Evolutionary conservation across 768 basidiomycete genomes (phyloP), one percentile per base, ranked within the genome.

Genomic region (Tubosaeta sp.): DNA sequence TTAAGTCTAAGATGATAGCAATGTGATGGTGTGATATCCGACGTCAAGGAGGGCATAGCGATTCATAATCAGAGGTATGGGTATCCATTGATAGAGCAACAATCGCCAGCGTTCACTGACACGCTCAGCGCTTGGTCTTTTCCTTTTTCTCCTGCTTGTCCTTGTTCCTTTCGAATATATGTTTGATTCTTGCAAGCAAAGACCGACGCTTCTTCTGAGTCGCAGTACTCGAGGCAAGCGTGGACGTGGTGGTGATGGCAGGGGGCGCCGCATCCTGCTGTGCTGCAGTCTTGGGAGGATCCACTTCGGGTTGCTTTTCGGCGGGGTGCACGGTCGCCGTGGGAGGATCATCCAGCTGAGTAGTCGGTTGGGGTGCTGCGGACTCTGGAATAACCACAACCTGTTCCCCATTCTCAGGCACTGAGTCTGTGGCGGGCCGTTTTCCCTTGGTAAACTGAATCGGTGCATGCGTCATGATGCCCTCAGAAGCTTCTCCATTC

Each of bases 141-240:
- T 71, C 63, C 59, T 76, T 60, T 49, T 63, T 66, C 52, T 69
- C 63, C 58, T 74, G 66, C 43, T 73, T 68, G 35, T 62, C 64
- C 56, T 77, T 77, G 19, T 78, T 71, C 58, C 73, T 76, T 48
- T 79, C 71, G 31, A 86, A 84, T 6, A 82, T 59, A 35, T 73
- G 61, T 60, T 79, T 83, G 46, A 74, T 60, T 57, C 74, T 83
- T 22, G 75, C 76, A 46, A 86, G 73, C 27, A 84, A 61, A 14
- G 82, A 82, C 6, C 67, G 62, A 40, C 72, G 71, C 61, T 81
- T 84, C 71, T 82, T 82, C 14, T 62, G 65, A n/a, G 55, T 57
- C 13, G 57, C 46, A 2, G 73, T 69, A 19, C 68, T 72, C 9
- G 75, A 72, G 24, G 74, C 58, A 3, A 67, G 55, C 7, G 64